A percentile compares a stretch with the other conserved stretches of the same genome.
Conservation (phyloP, 2,329 filamentous ascomycete species). For the Colletotrichum magnum region DNA sequence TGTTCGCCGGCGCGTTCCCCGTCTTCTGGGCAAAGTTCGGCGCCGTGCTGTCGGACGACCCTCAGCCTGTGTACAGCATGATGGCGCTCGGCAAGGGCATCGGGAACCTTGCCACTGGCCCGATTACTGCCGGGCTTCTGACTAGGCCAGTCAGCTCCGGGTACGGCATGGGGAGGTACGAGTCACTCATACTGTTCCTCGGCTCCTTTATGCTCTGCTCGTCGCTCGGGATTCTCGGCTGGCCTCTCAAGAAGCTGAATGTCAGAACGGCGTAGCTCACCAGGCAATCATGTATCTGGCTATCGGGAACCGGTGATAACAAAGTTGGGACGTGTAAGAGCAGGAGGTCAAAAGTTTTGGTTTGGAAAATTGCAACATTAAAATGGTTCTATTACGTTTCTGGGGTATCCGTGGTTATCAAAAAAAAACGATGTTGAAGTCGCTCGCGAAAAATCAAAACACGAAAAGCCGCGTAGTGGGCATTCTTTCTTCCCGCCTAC, state of each 20-base stretch:
- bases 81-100: constrained; percentile 50
- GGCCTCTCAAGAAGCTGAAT: constrained; percentile 26
- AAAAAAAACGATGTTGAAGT: not conserved
- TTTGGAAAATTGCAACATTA: not conserved
- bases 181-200: constrained; percentile 34
- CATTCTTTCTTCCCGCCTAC: not conserved
- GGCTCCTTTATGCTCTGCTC: constrained; percentile 37
- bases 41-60: constrained; percentile 46
- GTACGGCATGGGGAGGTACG: constrained; percentile 34
- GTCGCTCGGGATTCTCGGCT: constrained; percentile 32
- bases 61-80: constrained; percentile 45
- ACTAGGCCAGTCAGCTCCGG: constrained; percentile 31
- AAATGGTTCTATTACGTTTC: constrained; percentile 17
- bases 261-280: too few relatives aligned
- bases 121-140: constrained; percentile 44
- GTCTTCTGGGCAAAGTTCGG: constrained; percentile 48
- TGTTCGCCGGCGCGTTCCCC: constrained; percentile 63
- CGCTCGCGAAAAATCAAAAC: not conserved
- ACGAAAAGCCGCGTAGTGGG: not conserved
- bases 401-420: constrained; percentile 27
- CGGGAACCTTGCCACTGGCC: constrained; percentile 47
- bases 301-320: too few relatives aligned
- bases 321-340: too few relatives aligned
- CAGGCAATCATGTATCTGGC: too few relatives aligned
- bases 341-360: too few relatives aligned